Evolutionary conservation across 306 rosid genomes (phyloP).

Genomic region (Quercus berberidifolia): DNA sequence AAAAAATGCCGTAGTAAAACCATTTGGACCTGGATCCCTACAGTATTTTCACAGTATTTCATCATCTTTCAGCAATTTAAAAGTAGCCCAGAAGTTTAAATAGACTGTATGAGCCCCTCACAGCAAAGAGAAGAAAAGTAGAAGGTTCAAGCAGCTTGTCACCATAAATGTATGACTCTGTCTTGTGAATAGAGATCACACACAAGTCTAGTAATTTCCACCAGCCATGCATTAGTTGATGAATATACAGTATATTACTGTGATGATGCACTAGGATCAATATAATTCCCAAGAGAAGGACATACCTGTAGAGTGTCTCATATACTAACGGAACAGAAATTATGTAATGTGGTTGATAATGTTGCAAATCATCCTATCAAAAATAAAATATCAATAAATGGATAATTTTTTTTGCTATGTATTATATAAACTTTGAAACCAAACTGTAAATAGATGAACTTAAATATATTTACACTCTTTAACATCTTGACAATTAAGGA

Average conservation of each 20-base stretch:
- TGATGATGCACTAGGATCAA: constrained; percentile 5
- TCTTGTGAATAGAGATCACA: not conserved
- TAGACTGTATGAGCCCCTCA: not conserved
- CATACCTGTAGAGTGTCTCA: constrained; percentile 89
- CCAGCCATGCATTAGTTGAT: not conserved
- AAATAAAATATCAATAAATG: constrained; percentile 14
- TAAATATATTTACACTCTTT: not conserved
- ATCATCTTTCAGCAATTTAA: not conserved
- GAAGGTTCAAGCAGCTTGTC: not conserved
- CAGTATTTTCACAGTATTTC: not conserved
- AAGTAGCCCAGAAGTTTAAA: not conserved
- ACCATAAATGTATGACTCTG: too few relatives aligned
- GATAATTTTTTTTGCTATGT: not conserved
- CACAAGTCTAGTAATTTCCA: not conserved
- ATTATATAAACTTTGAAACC: not conserved
- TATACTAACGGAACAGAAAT: constrained; percentile 90
- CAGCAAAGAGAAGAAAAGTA: not conserved
- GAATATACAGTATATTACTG: not conserved
- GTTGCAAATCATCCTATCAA: constrained; percentile 67
- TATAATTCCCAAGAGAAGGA: constrained; percentile 1
- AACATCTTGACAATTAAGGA: not conserved
- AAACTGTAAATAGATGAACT: not conserved
- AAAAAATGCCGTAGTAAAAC: too few relatives aligned
- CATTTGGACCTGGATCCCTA: too few relatives aligned
- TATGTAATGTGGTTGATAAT: constrained; percentile 67